Percentiles rank a stretch among this genome's conserved stretches.
Conservation (phyloP, 306 rosid species). For the Arachis stenosperma region DNA sequence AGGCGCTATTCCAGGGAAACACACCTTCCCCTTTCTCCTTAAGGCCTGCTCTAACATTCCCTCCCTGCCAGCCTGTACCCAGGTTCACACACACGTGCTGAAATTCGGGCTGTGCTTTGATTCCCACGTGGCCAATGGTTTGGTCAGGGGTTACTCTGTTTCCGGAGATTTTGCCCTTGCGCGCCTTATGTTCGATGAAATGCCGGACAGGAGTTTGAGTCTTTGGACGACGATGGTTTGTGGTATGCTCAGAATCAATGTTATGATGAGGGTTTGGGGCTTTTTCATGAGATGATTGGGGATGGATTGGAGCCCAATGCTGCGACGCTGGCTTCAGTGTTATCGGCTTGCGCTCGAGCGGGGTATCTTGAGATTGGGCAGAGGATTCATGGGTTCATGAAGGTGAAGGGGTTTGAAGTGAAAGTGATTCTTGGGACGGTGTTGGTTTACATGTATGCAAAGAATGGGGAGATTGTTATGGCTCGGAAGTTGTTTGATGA, state of each 20-base stretch:
- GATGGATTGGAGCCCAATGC: slow-evolving; percentile 51
- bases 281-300: slow-evolving; percentile 46
- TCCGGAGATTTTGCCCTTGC: slow-evolving; percentile 36
- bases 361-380: slow-evolving; percentile 51
- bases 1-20: slow-evolving; percentile 14
- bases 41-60: slow-evolving; percentile 40
- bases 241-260: slow-evolving; percentile 51
- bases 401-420: slow-evolving; percentile 41
- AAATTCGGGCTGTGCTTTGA: slow-evolving; percentile 47
- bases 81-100: slow-evolving; percentile 49
- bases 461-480: slow-evolving; percentile 42
- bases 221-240: slow-evolving; percentile 54
- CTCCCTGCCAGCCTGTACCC: slow-evolving; percentile 35
- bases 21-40: neutral
- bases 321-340: slow-evolving; percentile 46
- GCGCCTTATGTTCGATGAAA: slow-evolving; percentile 45
- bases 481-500: slow-evolving; percentile 46
- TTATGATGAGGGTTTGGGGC: slow-evolving; percentile 48
- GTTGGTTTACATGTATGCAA: slow-evolving; percentile 53
- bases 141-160: slow-evolving; percentile 44
- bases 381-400: slow-evolving; percentile 46
- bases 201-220: slow-evolving; percentile 28
- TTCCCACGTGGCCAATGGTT: slow-evolving; percentile 47
- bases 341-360: slow-evolving; percentile 54
- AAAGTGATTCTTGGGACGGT: slow-evolving; percentile 56